Evolutionary conservation across 1,139 yeast genomes (phyloP).

Genomic region (Sugiyamaella grinbergsii): DNA sequence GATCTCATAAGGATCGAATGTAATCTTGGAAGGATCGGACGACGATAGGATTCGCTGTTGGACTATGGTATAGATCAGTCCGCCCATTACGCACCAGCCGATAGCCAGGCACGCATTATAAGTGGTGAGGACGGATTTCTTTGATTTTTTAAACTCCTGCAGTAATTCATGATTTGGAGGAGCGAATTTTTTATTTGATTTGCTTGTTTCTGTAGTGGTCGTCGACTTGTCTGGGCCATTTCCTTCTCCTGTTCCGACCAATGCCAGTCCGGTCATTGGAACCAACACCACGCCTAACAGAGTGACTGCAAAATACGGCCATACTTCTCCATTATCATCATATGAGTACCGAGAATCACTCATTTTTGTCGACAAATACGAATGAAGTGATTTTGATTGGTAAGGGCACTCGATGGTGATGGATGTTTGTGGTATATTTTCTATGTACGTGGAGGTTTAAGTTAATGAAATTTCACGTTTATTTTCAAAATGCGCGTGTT

Average conservation of each 20-base stretch:
- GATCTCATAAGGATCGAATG: conserved; percentile 88
- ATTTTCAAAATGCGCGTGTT: not conserved
- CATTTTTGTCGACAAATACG: too few relatives aligned
- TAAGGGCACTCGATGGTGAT: too few relatives aligned
- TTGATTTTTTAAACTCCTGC: conserved; percentile 33
- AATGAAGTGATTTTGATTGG: too few relatives aligned
- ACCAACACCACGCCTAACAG: conserved; percentile 63
- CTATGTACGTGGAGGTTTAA: not conserved
- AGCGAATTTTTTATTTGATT: conserved; percentile 28
- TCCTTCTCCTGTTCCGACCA: not conserved
- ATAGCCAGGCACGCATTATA: conserved; percentile 51
- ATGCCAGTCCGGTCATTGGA: conserved; percentile 57
- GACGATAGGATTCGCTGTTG: conserved; percentile 40
- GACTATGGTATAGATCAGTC: conserved; percentile 54
- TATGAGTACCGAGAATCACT: conserved; percentile 54
- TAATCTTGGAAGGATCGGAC: conserved; percentile 6
- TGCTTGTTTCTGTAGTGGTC: not conserved
- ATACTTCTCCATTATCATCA: conserved; percentile 90
- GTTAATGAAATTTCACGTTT: not conserved
- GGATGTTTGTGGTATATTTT: too few relatives aligned
- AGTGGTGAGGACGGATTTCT: conserved; percentile 37
- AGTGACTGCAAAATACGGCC: conserved; percentile 93
- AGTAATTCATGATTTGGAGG: conserved; percentile 51
- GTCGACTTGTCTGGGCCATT: not conserved
- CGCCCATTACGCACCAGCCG: conserved; percentile 70